Evolutionary conservation across 306 rosid genomes (phyloP).

Genomic region (Hippophae rhamnoides): DNA sequence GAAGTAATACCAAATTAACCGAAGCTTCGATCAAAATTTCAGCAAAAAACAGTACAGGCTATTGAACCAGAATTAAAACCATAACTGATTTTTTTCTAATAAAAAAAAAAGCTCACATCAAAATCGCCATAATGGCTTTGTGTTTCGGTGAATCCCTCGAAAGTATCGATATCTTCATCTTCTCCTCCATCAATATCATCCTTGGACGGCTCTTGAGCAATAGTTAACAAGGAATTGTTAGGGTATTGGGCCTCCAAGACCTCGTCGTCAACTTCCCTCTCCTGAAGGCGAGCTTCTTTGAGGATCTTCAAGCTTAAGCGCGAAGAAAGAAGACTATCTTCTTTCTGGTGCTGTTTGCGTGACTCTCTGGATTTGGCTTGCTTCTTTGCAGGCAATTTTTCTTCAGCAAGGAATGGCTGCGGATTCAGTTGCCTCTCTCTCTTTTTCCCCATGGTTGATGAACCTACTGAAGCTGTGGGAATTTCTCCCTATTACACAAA

Average conservation of each 20-base stretch:
- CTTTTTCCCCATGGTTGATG: constrained; percentile 55
- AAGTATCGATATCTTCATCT: constrained; percentile 47
- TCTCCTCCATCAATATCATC: constrained; percentile 8
- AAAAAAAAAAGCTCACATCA: constrained; percentile 35
- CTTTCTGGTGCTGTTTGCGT: constrained; percentile 54
- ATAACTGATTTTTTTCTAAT: not conserved
- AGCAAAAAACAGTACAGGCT: not conserved
- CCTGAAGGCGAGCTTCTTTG: constrained; percentile 67
- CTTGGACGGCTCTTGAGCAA: constrained; percentile 11
- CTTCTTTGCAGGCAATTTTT: constrained; percentile 38
- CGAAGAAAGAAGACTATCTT: constrained; percentile 42
- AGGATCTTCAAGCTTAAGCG: constrained; percentile 65
- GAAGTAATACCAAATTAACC: too few species aligned
- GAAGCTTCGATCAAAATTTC: not conserved
- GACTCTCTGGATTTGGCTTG: constrained; percentile 32
- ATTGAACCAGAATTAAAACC: not conserved
- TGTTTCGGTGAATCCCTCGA: constrained; percentile 50
- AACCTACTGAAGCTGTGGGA: too few species aligned
- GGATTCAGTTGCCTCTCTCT: constrained; percentile 72
- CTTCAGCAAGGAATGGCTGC: constrained; percentile 53
- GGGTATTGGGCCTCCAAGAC: constrained; percentile 26
- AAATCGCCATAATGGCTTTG: constrained; percentile 33
- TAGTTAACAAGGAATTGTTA: constrained; percentile 15
- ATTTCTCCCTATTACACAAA: too few species aligned
- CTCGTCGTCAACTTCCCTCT: constrained; percentile 47